These are phyloP conservation scores for Effrenium voratum DNA, from an alignment of 73 alveolate species.

Conservation along the genomic window DNA sequence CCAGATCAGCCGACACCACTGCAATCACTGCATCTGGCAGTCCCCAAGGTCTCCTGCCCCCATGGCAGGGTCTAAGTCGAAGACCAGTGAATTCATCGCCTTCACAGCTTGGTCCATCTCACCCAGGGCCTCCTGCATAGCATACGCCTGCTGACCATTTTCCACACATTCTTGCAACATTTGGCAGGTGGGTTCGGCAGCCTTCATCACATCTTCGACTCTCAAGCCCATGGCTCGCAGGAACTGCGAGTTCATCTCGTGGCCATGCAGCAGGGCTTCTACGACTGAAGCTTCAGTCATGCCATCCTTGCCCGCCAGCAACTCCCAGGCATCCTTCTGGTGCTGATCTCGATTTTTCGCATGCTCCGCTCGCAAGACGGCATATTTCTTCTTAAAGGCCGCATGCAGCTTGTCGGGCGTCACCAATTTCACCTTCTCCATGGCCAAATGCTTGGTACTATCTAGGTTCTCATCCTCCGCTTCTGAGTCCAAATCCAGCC, in stretches of 20 bases:
- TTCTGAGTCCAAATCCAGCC: constrained; percentile 60
- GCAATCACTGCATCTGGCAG: too few species aligned
- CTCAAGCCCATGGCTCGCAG: constrained; percentile 32
- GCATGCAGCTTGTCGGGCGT: too few species aligned
- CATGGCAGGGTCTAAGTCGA: too few species aligned
- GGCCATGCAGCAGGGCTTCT: too few species aligned
- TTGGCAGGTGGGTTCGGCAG: constrained; percentile 1
- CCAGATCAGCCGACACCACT: too few species aligned
- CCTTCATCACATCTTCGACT: constrained; percentile 66
- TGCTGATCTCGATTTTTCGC: neutral
- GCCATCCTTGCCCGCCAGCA: constrained; percentile 19
- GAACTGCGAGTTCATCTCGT: constrained; percentile 42
- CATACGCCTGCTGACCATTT: neutral
- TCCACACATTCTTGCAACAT: neutral
- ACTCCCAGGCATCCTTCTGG: constrained; percentile 48
- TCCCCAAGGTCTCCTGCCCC: too few species aligned
- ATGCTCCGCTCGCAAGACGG: constrained; percentile 38
- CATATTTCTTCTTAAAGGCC: constrained; percentile 58
- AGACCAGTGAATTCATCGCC: too few species aligned
- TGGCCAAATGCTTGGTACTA: constrained; percentile 38
- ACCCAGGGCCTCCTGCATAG: too few species aligned
- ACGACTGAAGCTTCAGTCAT: too few species aligned
- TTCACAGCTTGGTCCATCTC: too few species aligned
- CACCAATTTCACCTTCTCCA: neutral
- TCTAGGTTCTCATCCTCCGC: constrained; percentile 80